Base-by-base conservation (phyloP, 495 filamentous ascomycete species). In the Wilcoxina mikolae region DNA sequence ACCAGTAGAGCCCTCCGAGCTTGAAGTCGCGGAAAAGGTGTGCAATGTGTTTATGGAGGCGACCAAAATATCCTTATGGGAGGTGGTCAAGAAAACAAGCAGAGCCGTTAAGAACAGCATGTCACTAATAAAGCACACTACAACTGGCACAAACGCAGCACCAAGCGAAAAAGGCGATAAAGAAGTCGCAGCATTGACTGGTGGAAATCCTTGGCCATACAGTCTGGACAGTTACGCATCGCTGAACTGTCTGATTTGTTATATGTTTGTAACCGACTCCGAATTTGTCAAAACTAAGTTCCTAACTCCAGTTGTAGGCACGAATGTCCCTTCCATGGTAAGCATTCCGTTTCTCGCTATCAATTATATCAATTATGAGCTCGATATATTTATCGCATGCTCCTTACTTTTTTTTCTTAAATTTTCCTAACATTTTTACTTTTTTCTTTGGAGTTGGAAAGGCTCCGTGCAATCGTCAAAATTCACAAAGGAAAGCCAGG, bases 271-370 rank as follows among this genome's bases (percentile, higher is more conserved):
- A 22, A 5, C 31, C 42, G n/a, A 18, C 43, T 46, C 24, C 46
- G 39, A 43, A 43, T 11, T 49, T 28, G 7, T 12, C 46, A 49
- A 3, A 28, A 25, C 22, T 31, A 10, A 4, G 20, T 38, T 56
- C 41, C 53, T 57, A 25, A 57, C 39, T 25, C 20, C 12, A 4
- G 5, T 4, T 23, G 3, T 38, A 68, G 66, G 62, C 65, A 68
- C 43, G 61, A 68, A 29, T 68, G 67, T 42, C 67, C 61, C 3
- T 69, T 61, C 42, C 67, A 68, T 57, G 55, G 60, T 61, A 23
- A 57, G 55, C 53, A 47, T 45, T 24, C n/a, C 31, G 15, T 53
- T 43, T 42, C 38, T 27, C 7, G 15, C 15, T 35, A 35, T 35
- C 15, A 7, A 35, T 35, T 5, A 35, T 15, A 7, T 15, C 31